Evolutionary conservation across 805 yeast species (phyloP), one percentile per base, ranked within the genome.

Genomic region (Candida sakaeoensis): DNA sequence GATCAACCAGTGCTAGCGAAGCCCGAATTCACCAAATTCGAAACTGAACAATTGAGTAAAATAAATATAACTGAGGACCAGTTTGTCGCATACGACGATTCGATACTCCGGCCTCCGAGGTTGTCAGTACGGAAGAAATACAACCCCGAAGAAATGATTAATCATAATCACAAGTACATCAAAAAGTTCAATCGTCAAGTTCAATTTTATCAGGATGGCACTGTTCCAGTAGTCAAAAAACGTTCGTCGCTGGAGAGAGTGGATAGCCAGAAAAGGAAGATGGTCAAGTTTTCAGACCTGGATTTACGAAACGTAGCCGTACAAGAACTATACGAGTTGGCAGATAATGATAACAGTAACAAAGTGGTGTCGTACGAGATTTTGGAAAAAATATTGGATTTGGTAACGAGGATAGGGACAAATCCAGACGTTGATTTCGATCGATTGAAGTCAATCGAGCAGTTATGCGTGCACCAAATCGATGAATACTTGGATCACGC

Each of bases 111-210:
- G 8, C 47, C 44, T 5, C 25, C 55, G 5, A 45, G 57, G 21
- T 42, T 57, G 26, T 52, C 58, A 1, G 49, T 53, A n/a, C 41
- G 59, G 25, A 51, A 54, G 35, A 43, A 40, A n/a, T 55, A 54
- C 37, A 45, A 51, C 25, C n/a, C 40, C 3, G 47, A 50, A 25
- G 41, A 40, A n/a, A 46, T 44, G 5, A 43, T 42, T 13, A 37
- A 26, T 9, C 60, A 58, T 26, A 53, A 55, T 24, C 31, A 40
- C 10, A 53, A 47, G 41, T 52, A 52, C 31, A 23, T 36, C 3
- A 21, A 38, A n/a, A 51, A 50, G 29, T 54, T 49, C 36, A 55
- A 40, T 45, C 36, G 18, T 24, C 36, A 37, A 18, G 13, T 30
- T n/a, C 36, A 31, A 26, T 18, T 33, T 10, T 22, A 17, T 9